Percentiles rank a stretch among this genome's conserved stretches.
These are phyloP conservation scores for Umbelopsis ramanniana DNA, from an alignment of 192 early-diverging fungal genomes.

Conservation along the genomic window DNA sequence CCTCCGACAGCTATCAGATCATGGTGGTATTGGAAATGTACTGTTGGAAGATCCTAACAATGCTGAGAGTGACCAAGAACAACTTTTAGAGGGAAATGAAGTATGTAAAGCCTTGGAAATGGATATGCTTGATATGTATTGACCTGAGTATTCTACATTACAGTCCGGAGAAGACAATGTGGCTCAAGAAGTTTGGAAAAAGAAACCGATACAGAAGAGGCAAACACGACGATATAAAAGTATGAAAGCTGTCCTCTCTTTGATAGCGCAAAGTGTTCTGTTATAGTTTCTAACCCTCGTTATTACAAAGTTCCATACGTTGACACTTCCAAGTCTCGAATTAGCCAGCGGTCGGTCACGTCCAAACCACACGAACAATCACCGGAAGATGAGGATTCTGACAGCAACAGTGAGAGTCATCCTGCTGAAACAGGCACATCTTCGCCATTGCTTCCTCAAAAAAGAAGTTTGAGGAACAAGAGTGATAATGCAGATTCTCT, in stretches of 20 bases:
- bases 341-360: not conserved
- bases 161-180: not conserved
- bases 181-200: not conserved
- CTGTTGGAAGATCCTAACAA: not conserved
- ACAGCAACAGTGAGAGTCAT: not conserved
- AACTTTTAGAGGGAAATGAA: not conserved
- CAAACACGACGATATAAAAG: constrained; percentile 10
- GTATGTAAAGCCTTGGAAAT: not conserved
- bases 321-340: not conserved
- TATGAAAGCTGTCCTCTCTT: not conserved
- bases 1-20: not conserved
- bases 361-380: not conserved
- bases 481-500: not conserved
- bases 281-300: not conserved
- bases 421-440: not conserved
- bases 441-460: not conserved
- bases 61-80: not conserved
- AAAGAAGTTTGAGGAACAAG: not conserved
- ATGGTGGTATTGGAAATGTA: not conserved
- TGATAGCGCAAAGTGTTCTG: not conserved
- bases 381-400: not conserved
- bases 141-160: not conserved
- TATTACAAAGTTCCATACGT: constrained; percentile 6
- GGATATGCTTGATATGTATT: not conserved
- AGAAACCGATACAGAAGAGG: constrained; percentile 12